phyloP scores from a whole-genome alignment of 257 asterid genomes.

The Ajuga chamaepitys region DNA sequence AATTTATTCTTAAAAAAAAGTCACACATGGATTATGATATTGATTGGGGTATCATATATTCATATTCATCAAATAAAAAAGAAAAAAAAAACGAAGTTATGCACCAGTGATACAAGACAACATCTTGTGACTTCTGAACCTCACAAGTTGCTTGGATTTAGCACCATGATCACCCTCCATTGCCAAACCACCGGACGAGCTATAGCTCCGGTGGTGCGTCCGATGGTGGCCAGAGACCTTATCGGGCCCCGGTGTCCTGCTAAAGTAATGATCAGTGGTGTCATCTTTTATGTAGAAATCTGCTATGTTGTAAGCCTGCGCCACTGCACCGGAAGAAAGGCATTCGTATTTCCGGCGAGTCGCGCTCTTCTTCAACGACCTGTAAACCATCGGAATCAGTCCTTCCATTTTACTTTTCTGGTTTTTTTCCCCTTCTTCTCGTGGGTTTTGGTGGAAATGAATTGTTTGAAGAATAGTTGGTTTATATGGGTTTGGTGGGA shows the following conservation, averaged over 20 bases:
- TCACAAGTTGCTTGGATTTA: slow-evolving; percentile 34
- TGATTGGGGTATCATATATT: neutral
- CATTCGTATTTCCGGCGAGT: slow-evolving; percentile 46
- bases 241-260: neutral
- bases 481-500: slow-evolving; percentile 35
- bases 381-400: slow-evolving; percentile 58
- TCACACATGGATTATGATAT: neutral
- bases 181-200: slow-evolving; percentile 28
- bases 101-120: slow-evolving; percentile 53
- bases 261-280: neutral
- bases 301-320: slow-evolving; percentile 27
- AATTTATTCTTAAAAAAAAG: neutral
- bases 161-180: slow-evolving; percentile 6
- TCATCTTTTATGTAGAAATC: slow-evolving; percentile 32
- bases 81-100: neutral
- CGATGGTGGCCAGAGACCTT: neutral
- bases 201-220: slow-evolving; percentile 33
- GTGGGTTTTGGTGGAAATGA: neutral
- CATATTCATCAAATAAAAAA: neutral
- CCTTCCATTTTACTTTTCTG: slow-evolving; percentile 48
- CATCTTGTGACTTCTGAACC: slow-evolving; percentile 47
- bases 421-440: neutral
- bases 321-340: slow-evolving; percentile 40
- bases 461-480: slow-evolving; percentile 11
- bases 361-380: slow-evolving; percentile 43